phyloP scores from a whole-genome alignment of 371 early-diverging fungal species.

The Lichtheimia hyalospora region DNA sequence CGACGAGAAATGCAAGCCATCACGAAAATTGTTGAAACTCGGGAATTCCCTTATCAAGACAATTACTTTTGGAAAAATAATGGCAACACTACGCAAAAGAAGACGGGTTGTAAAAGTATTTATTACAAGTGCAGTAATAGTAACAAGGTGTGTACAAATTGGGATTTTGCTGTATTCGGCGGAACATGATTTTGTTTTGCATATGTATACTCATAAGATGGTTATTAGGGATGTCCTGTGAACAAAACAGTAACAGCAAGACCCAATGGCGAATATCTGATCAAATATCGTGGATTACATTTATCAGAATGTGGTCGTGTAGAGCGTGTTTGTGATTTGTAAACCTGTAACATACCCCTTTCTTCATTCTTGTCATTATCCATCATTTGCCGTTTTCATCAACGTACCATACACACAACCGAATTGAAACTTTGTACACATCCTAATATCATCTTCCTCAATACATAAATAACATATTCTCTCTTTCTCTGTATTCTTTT shows the following conservation, averaged over 20 bases:
- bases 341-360: conserved; percentile 1
- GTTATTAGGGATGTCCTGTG: conserved; percentile 50
- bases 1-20: conserved; percentile 59
- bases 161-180: conserved; percentile 15
- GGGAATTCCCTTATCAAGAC: conserved; percentile 44
- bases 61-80: conserved; percentile 57
- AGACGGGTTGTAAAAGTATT: conserved; percentile 55
- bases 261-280: conserved; percentile 58
- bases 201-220: conserved; percentile 7
- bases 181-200: conserved; percentile 5
- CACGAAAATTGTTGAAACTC: conserved; percentile 54
- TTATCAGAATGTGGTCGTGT: conserved; percentile 55
- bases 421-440: no score
- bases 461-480: no score
- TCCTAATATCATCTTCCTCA: no score
- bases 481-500: no score
- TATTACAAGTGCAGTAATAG: conserved; percentile 54
- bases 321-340: conserved; percentile 44
- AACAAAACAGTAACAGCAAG: conserved; percentile 66
- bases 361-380: neutral
- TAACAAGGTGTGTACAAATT: conserved; percentile 23
- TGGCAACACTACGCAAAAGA: conserved; percentile 55
- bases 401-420: no score
- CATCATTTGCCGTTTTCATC: no score
- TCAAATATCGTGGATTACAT: conserved; percentile 63